phyloP scores from a whole-genome alignment of 2,329 filamentous ascomycete species.

The Claviceps paspali region DNA sequence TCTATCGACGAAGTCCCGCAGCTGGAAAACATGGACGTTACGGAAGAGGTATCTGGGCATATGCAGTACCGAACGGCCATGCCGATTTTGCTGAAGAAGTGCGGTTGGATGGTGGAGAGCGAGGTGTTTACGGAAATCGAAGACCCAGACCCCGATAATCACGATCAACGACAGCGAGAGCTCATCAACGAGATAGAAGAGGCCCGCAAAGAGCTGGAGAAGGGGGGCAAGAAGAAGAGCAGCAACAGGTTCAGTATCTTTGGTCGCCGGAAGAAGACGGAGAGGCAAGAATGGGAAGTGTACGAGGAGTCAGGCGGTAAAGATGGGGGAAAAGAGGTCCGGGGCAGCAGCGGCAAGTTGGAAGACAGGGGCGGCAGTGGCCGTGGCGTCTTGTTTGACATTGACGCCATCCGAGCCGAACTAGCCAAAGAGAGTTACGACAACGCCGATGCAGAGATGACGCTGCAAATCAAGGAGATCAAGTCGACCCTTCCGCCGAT shows the following conservation, averaged over 20 bases:
- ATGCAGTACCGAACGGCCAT: constrained; percentile 95
- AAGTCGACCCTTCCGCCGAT: constrained; percentile 82
- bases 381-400: constrained; percentile 69
- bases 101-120: constrained; percentile 80
- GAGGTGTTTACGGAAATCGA: constrained; percentile 96
- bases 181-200: constrained; percentile 95
- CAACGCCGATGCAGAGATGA: constrained; percentile 35
- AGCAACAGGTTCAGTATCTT: constrained; percentile 57
- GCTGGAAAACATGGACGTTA: constrained; percentile 81
- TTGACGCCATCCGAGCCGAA: constrained; percentile 84
- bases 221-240: constrained; percentile 53
- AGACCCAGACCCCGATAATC: constrained; percentile 90
- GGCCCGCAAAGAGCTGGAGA: constrained; percentile 73
- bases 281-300: constrained; percentile 87
- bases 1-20: constrained; percentile 61
- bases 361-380: constrained; percentile 34
- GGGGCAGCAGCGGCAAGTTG: constrained; percentile 14
- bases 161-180: constrained; percentile 73
- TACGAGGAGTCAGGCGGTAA: constrained; percentile 56
- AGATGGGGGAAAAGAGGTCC: constrained; percentile 10
- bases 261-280: constrained; percentile 61
- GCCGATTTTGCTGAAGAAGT: constrained; percentile 71
- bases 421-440: constrained; percentile 47
- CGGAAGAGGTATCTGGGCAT: constrained; percentile 72
- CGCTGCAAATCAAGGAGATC: constrained; percentile 59